Evolutionary conservation across 495 filamentous ascomycete species (phyloP).

Genomic region (Sordaria brevicollis): DNA sequence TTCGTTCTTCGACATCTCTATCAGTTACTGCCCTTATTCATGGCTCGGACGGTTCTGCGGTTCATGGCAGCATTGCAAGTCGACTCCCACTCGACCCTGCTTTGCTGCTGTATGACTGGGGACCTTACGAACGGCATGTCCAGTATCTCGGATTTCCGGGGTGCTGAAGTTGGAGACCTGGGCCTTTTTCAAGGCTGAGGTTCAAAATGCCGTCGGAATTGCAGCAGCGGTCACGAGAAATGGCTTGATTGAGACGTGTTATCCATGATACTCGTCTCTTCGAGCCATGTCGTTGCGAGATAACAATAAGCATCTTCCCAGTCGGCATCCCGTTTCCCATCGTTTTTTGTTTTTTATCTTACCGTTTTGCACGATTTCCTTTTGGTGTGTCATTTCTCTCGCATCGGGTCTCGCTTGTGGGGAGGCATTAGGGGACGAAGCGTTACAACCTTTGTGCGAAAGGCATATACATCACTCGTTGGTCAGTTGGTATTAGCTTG

Average conservation of each 20-base stretch:
- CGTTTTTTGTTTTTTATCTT: constrained; percentile 14
- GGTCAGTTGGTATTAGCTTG: neutral
- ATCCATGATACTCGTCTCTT: neutral
- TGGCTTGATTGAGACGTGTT: neutral
- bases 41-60: constrained; percentile 11
- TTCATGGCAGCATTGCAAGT: neutral
- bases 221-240: constrained; percentile 8
- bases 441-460: constrained; percentile 2
- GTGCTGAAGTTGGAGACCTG: constrained; percentile 11
- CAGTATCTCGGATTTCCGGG: constrained; percentile 14
- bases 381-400: constrained; percentile 15
- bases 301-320: constrained; percentile 7
- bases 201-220: constrained; percentile 1
- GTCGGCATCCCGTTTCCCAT: constrained; percentile 7
- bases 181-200: neutral
- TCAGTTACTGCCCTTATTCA: constrained; percentile 10
- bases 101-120: constrained; percentile 1
- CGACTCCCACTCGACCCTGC: neutral
- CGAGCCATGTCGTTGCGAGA: constrained; percentile 6
- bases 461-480: neutral
- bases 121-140: constrained; percentile 26
- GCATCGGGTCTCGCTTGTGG: constrained; percentile 31
- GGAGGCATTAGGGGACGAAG: constrained; percentile 29
- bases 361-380: constrained; percentile 11
- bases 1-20: constrained; percentile 25